Percentiles rank a stretch among this genome's conserved stretches.
phyloP scores from a whole-genome alignment of 352 stramenopile species.

The Hyaloperonospora brassicae region DNA sequence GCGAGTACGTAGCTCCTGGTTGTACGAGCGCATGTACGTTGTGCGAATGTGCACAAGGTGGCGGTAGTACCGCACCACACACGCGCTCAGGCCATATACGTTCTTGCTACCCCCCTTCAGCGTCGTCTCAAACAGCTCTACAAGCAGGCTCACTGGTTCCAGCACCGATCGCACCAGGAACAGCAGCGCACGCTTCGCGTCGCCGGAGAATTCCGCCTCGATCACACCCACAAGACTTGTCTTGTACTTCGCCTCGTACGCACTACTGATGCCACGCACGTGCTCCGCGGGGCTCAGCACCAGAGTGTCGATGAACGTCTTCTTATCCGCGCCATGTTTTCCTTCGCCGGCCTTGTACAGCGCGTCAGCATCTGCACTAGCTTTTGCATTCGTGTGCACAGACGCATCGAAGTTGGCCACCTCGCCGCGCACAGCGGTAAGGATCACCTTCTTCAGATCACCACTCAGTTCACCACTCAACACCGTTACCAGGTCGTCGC shows the following conservation, averaged over 20 bases:
- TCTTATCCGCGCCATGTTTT: constrained; percentile 51
- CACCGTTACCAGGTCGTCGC: constrained; percentile 37
- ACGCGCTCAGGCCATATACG: constrained; percentile 48
- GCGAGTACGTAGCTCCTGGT: constrained; percentile 28
- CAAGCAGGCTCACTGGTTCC: constrained; percentile 42
- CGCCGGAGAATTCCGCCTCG: constrained; percentile 47
- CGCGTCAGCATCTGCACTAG: constrained; percentile 35
- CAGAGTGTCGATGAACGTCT: constrained; percentile 42
- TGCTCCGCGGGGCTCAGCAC: constrained; percentile 35
- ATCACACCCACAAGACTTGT: constrained; percentile 45
- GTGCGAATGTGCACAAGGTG: constrained; percentile 30
- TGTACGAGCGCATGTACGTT: constrained; percentile 48
- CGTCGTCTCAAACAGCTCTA: constrained; percentile 49
- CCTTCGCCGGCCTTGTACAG: constrained; percentile 68
- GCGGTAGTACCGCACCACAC: constrained; percentile 59
- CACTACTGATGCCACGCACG: constrained; percentile 34
- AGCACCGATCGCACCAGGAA: constrained; percentile 41
- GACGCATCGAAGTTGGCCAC: constrained; percentile 34
- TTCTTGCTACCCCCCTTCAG: constrained; percentile 62
- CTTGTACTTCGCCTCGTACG: constrained; percentile 54
- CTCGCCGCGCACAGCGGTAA: constrained; percentile 31
- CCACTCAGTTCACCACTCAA: constrained; percentile 41
- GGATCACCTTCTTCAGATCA: constrained; percentile 50
- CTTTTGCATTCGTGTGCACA: constrained; percentile 49
- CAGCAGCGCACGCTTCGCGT: constrained; percentile 37